Conservation (phyloP, 2,329 filamentous ascomycete genomes). For the Aspergillus sp. region DNA sequence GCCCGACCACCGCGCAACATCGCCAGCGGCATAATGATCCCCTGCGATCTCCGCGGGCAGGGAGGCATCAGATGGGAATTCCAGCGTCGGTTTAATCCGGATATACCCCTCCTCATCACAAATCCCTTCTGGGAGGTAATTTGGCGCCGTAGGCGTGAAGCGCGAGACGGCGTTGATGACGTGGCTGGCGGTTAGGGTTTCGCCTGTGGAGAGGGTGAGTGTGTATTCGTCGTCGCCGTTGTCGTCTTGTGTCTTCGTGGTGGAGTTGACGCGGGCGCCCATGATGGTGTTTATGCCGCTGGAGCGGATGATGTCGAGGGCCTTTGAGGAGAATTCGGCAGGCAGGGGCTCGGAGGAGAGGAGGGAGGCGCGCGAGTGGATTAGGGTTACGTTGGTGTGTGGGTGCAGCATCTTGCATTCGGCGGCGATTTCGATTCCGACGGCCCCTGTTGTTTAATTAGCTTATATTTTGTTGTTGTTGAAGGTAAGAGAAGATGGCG, state of each 20-base stretch:
- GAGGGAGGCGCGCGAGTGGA: slow-evolving; percentile 70
- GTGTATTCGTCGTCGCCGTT: slow-evolving; percentile 21
- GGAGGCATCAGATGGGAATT: slow-evolving; percentile 49
- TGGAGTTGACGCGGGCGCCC: slow-evolving; percentile 28
- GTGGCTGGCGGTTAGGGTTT: slow-evolving; percentile 60
- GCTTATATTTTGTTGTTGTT: too few species aligned
- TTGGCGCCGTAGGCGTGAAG: slow-evolving; percentile 58
- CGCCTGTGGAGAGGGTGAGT: slow-evolving; percentile 61
- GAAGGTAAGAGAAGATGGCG: neutral
- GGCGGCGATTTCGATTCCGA: slow-evolving; percentile 79
- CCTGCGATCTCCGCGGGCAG: slow-evolving; percentile 53
- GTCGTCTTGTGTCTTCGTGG: slow-evolving; percentile 19
- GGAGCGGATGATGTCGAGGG: slow-evolving; percentile 60
- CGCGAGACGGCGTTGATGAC: slow-evolving; percentile 70
- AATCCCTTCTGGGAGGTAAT: slow-evolving; percentile 58
- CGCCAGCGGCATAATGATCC: slow-evolving; percentile 68
- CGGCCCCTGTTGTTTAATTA: slow-evolving; percentile 54
- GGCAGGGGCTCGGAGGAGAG: slow-evolving; percentile 73
- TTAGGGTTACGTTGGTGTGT: slow-evolving; percentile 65
- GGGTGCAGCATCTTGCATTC: slow-evolving; percentile 72
- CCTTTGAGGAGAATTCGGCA: slow-evolving; percentile 62
- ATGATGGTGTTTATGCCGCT: slow-evolving; percentile 53
- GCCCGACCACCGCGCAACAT: slow-evolving; percentile 69
- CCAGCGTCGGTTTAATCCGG: slow-evolving; percentile 59
- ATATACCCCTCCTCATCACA: slow-evolving; percentile 67